Conservation (phyloP, 495 filamentous ascomycete species). For the Aspergillus cavernicola region DNA sequence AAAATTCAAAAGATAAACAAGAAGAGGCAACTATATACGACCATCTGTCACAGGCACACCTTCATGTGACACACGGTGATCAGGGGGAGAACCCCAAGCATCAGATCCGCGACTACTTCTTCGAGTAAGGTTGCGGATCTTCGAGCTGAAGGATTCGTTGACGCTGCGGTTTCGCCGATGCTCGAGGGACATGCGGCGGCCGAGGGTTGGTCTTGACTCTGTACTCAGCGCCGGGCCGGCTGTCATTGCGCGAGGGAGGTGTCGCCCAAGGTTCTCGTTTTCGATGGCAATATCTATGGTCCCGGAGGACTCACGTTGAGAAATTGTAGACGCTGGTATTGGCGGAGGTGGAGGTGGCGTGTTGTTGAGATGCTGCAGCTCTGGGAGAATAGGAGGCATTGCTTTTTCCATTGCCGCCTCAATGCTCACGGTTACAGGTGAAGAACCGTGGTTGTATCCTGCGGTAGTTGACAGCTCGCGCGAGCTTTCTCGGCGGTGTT, state of each 20-base stretch:
- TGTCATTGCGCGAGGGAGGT: conserved; percentile 41
- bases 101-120: conserved; percentile 62
- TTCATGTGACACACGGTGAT: conserved; percentile 32
- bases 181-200: conserved; percentile 45
- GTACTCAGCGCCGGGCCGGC: conserved; percentile 30
- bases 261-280: conserved; percentile 36
- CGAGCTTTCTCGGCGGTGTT: conserved; percentile 39
- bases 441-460: conserved; percentile 28
- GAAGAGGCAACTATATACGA: conserved; percentile 9
- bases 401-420: conserved; percentile 56
- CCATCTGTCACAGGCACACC: conserved; percentile 26
- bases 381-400: conserved; percentile 67
- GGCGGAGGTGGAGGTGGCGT: conserved; percentile 57
- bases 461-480: conserved; percentile 25
- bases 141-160: conserved; percentile 60
- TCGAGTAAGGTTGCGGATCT: conserved; percentile 63
- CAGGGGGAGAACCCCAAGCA: conserved; percentile 21
- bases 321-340: conserved; percentile 21
- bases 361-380: conserved; percentile 80
- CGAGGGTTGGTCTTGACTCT: conserved; percentile 20
- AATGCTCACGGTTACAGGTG: conserved; percentile 52
- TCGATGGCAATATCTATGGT: conserved; percentile 76
- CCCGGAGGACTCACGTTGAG: conserved; percentile 47
- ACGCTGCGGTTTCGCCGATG: conserved; percentile 66
- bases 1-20: not conserved